Conservation (phyloP, 2,329 filamentous ascomycete genomes). For the Sphaerulina vaccinii region DNA sequence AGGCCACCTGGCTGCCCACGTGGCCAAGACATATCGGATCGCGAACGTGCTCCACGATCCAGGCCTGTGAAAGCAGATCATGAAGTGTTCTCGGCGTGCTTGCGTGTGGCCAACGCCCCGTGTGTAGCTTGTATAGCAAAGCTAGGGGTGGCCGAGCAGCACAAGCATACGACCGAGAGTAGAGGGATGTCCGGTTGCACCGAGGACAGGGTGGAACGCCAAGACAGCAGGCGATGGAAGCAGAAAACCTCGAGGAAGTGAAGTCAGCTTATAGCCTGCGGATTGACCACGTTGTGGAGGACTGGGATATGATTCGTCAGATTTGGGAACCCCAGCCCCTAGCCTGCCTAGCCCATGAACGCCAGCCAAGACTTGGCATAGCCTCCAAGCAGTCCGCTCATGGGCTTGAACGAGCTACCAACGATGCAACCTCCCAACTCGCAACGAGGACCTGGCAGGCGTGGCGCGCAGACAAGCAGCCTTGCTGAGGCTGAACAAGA, state of each 20-base stretch:
- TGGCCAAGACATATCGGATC: constrained; percentile 1
- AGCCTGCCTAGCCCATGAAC: not conserved
- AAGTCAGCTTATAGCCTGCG: not conserved
- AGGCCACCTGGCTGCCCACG: not conserved
- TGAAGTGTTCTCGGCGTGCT: not conserved
- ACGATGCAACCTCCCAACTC: not conserved
- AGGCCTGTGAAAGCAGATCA: not conserved
- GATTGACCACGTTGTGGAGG: not conserved
- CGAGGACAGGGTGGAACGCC: not conserved
- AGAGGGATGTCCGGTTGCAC: constrained; percentile 4
- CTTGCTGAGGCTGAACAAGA: not conserved
- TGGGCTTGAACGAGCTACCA: not conserved
- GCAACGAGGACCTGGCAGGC: not conserved
- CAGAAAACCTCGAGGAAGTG: not conserved
- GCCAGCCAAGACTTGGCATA: not conserved
- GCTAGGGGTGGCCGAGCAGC: constrained; percentile 10
- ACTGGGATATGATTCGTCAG: not conserved
- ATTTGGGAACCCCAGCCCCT: not conserved
- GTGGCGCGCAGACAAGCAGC: constrained; percentile 5
- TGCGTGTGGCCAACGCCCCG: not conserved
- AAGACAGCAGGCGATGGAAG: not conserved
- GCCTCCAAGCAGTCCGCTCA: not conserved
- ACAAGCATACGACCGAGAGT: constrained; percentile 7
- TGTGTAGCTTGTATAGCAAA: not conserved
- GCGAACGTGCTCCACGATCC: not conserved